Conservation (phyloP, 225 moss, liverwort and hornwort species). For the Straminergon stramineum region DNA sequence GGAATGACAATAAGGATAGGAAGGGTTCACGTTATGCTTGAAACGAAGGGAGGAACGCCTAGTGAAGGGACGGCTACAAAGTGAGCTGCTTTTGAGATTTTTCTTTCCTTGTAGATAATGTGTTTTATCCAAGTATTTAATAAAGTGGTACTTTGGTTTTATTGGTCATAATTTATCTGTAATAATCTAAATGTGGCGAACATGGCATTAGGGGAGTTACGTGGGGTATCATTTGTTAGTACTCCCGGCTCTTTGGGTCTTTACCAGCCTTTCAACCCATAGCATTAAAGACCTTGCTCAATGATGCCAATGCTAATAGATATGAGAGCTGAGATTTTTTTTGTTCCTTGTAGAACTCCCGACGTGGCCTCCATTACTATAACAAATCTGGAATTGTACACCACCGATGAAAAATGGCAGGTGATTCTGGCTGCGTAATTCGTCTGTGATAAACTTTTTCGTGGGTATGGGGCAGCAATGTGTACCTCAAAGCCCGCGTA, state of each 20-base stretch:
- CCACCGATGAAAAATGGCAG: constrained; percentile 85
- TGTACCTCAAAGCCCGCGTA: background rate
- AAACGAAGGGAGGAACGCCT: constrained; percentile 81
- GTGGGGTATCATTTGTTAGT: background rate
- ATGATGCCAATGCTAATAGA: background rate
- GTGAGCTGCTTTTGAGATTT: constrained; percentile 21
- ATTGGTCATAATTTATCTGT: background rate
- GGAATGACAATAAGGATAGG: constrained; percentile 90
- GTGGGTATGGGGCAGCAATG: background rate
- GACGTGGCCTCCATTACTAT: constrained; percentile 81
- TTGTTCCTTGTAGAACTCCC: constrained; percentile 53
- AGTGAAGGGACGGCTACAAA: constrained; percentile 54
- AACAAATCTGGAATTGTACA: constrained; percentile 60
- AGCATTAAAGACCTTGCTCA: background rate
- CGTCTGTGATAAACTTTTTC: background rate
- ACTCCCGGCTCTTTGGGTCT: background rate
- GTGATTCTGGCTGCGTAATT: constrained; percentile 26
- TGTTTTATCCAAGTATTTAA: background rate
- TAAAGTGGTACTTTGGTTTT: background rate
- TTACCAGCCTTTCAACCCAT: background rate
- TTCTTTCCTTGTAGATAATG: background rate
- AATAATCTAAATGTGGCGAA: background rate
- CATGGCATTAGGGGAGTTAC: background rate
- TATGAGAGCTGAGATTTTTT: background rate
- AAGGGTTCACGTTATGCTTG: constrained; percentile 68